These are phyloP conservation scores for Cercophora newfieldiana DNA, from an alignment of 495 filamentous ascomycete species.

Conservation along the genomic window DNA sequence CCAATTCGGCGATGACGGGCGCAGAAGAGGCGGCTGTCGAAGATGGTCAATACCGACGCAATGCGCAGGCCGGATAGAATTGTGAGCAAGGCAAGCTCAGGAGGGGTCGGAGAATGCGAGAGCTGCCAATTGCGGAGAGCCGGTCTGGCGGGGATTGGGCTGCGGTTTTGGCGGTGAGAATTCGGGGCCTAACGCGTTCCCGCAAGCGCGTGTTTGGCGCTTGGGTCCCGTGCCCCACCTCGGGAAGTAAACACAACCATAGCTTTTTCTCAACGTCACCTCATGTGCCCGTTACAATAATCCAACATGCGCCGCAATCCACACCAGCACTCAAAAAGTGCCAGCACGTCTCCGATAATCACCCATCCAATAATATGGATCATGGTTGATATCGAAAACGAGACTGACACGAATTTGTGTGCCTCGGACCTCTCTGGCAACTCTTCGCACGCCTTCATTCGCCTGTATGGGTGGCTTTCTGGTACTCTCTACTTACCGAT, in stretches of 20 bases:
- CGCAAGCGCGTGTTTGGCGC: not conserved
- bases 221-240: not conserved
- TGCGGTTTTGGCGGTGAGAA: slow-evolving; percentile 1
- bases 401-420: too few species aligned
- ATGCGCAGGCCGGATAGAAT: not conserved
- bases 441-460: too few species aligned
- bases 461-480: too few species aligned
- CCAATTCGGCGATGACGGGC: not conserved
- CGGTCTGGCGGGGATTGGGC: not conserved
- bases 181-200: not conserved
- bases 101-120: not conserved
- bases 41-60: not conserved
- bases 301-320: too few species aligned
- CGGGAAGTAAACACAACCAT: not conserved
- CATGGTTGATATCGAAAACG: too few species aligned
- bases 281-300: too few species aligned
- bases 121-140: not conserved
- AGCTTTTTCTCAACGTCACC: too few species aligned
- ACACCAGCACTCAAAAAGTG: too few species aligned
- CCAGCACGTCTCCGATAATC: too few species aligned
- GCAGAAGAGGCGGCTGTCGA: not conserved
- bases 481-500: too few species aligned
- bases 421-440: too few species aligned
- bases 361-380: too few species aligned
- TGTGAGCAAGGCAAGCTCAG: not conserved